Base-by-base conservation (phyloP, 2,329 filamentous ascomycete species). In the Stemphylium lycopersici region DNA sequence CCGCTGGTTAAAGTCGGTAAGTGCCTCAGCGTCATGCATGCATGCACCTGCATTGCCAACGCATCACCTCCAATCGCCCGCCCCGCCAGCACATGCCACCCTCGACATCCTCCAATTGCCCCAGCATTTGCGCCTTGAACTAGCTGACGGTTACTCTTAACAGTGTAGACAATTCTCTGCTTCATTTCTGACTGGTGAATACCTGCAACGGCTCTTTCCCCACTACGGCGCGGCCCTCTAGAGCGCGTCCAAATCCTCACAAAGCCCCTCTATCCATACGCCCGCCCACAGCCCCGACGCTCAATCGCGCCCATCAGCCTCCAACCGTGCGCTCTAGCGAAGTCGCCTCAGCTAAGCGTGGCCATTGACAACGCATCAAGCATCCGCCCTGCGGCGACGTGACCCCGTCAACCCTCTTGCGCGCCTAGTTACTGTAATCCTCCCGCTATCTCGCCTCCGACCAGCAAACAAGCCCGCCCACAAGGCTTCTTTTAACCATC, bases 361-460 rank as follows among this genome's bases (percentile, higher is more conserved):
- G 72, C 72, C 73, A 76, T 75, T 76, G 74, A 75, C 74, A 76
- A 71, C 74, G 68, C 74, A 76, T 76, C 73, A 70, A 73, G 63
- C 73, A 72, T 71, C 70, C 62, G 63, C 58, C 65, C 63, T 70
- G 63, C 64, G 59, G 68, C 70, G 67, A 74, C 71, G 70, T 75
- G 72, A 75, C 67, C 67, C 41, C 38, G 51, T 33, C 58, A 68
- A 56, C 65, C 59, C 62, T 62, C 59, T 63, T 62, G 58, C 60
- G 57, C 63, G 66, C 62, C 67, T 66, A 69, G 68, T 63, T 56
- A 69, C 64, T 63, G 61, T 62, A 55, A 61, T 61, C 56, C 34
- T 62, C 61, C 62, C 63, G 58, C 65, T 61, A 65, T 66, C 66
- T 62, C 61, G 62, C 60, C 44, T 62, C 61, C 59, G 54, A 66